phyloP scores from a whole-genome alignment of 768 basidiomycete genomes.

The Termitomyces sp. region DNA sequence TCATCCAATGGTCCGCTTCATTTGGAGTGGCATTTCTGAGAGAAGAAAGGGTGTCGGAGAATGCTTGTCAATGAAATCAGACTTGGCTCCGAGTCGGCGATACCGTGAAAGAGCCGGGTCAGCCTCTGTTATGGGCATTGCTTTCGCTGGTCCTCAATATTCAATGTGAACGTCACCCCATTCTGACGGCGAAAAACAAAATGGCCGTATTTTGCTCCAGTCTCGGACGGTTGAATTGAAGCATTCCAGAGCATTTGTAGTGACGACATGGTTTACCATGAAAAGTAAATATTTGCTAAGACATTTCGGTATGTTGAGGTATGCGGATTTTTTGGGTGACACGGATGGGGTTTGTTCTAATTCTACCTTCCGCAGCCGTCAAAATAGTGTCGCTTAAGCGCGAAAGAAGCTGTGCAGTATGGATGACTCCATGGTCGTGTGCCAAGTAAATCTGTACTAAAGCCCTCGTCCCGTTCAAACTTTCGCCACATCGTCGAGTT shows the following conservation, averaged over 20 bases:
- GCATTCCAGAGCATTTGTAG: no score
- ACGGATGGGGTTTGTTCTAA: background rate
- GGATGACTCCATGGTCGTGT: background rate
- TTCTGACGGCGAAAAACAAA: background rate
- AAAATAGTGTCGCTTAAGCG: background rate
- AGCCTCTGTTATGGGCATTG: background rate
- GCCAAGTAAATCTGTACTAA: background rate
- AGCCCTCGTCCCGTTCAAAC: background rate
- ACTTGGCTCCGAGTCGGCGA: background rate
- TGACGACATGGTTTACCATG: background rate
- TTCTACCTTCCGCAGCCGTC: background rate
- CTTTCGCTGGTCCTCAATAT: conserved; percentile 1
- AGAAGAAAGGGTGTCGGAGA: background rate
- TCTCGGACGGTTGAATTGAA: background rate
- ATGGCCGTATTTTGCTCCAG: background rate
- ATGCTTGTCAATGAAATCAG: background rate
- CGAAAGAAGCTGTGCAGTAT: background rate
- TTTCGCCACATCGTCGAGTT: background rate
- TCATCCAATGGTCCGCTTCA: background rate
- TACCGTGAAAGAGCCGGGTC: background rate
- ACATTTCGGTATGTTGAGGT: background rate
- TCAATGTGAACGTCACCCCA: background rate
- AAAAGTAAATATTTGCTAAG: background rate
- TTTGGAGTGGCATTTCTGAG: background rate
- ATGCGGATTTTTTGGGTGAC: background rate